Conservation (phyloP, 139 green algal genomes). For the Asterochloris sp. region DNA sequence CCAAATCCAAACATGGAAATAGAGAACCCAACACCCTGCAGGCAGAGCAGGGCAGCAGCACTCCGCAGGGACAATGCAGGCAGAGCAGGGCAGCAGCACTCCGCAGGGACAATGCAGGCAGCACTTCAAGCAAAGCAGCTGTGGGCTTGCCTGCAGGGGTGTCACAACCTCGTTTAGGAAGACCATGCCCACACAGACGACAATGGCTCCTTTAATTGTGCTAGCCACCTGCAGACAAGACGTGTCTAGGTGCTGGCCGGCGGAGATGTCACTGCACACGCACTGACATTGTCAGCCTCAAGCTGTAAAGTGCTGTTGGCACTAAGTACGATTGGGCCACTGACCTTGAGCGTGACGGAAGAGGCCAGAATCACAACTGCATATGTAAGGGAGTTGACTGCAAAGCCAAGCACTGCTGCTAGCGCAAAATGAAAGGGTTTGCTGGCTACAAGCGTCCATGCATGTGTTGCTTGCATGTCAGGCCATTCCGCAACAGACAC, state of each 20-base stretch:
- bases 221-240: constrained; percentile 44
- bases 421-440: constrained; percentile 46
- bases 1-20: constrained; percentile 63
- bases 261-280: too few species aligned
- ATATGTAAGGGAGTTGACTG: constrained; percentile 81
- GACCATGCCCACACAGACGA: constrained; percentile 71
- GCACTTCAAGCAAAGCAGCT: too few species aligned
- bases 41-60: too few species aligned
- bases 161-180: constrained; percentile 72
- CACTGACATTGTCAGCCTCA: too few species aligned
- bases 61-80: too few species aligned
- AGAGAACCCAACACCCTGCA: constrained; percentile 53
- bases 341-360: constrained; percentile 77
- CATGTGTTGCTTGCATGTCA: constrained; percentile 41
- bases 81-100: too few species aligned
- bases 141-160: constrained; percentile 22
- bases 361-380: constrained; percentile 77
- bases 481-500: constrained; percentile 34
- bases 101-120: too few species aligned
- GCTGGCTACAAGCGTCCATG: constrained; percentile 34
- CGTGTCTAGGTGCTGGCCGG: too few species aligned
- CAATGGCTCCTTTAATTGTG: constrained; percentile 81
- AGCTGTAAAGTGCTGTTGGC: too few species aligned
- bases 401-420: constrained; percentile 80
- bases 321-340: too few species aligned